phyloP scores from a whole-genome alignment of 495 filamentous ascomycete genomes.

The Daldinia grandis region DNA sequence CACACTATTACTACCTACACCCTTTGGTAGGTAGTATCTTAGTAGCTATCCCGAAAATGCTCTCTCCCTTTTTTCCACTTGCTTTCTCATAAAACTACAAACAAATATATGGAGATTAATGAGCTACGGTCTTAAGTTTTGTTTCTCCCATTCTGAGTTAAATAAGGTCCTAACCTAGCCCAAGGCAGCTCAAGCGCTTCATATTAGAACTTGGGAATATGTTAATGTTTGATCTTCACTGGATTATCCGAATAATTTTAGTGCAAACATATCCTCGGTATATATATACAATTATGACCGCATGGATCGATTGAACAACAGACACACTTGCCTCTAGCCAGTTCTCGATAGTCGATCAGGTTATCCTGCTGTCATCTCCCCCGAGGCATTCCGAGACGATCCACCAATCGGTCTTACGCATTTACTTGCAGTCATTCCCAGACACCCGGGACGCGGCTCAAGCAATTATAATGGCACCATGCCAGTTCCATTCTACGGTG shows the following conservation, averaged over 20 bases:
- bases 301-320: neutral
- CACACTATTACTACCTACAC: too few species aligned
- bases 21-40: neutral
- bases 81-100: neutral
- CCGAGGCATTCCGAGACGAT: neutral
- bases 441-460: neutral
- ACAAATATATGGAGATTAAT: neutral
- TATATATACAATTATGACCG: neutral
- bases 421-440: neutral
- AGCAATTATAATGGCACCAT: neutral
- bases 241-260: neutral
- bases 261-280: neutral
- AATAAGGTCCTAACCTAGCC: too few species aligned
- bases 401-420: neutral
- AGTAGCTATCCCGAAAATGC: neutral
- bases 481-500: neutral
- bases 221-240: neutral
- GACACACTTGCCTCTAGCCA: neutral
- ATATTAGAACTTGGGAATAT: neutral
- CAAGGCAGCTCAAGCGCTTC: too few species aligned
- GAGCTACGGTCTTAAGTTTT: too few species aligned
- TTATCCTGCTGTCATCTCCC: neutral
- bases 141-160: too few species aligned
- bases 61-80: neutral
- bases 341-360: neutral